Base-by-base conservation (phyloP, 2,329 filamentous ascomycete genomes). In the Ramularia collo-cygni region DNA sequence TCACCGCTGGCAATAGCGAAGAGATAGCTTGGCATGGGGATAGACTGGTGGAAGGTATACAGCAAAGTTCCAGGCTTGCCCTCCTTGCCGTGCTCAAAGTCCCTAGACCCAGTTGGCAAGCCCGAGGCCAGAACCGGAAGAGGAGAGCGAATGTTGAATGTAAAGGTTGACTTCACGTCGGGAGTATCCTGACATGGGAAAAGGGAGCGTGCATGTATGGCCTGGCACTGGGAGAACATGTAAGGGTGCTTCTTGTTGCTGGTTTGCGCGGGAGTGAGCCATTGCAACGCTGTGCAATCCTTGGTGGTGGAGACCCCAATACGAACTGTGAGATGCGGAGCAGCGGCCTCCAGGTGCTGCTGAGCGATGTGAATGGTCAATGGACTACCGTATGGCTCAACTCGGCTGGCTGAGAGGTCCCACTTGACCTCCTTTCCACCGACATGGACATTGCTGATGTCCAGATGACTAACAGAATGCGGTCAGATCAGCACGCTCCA, bases 141-240 rank as follows among this genome's bases (percentile, higher is more conserved):
- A 4, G 83, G 79, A 16, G 88, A 95, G 17, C 80, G 81, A 58
- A 98, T 83, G 57, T 82, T 84, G 70, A 95, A 95, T 47, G 81
- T 80, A 65, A 89, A 88, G 1, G 88, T 93, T n/a, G 85, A 88
- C 70, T 98, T 98, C 56, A 95, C 85, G 61, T 95, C 90, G 3
- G 92, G 92, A 1, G 92, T 96, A 60, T 98, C 92, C 68, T 96
- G 90, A 65, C 90, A 96, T 5, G 92, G 92, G 64, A 96, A 94
- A 46, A 96, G 77, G 34, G 88, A 94, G 44, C 92, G 81, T 30
- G 86, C 87, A 58, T 96, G 89, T 57, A 95, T 96, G 38, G 90
- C 89, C 70, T 98, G 90, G 64, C 89, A 95, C 69, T 96, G 92
- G 31, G 86, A 93, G 70, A 96, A 96, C 81, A 96, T 90, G 66